Evolutionary conservation across 2,329 filamentous ascomycete species (phyloP), one percentile per base, ranked within the genome.

Genomic region (Colletotrichum sp.): DNA sequence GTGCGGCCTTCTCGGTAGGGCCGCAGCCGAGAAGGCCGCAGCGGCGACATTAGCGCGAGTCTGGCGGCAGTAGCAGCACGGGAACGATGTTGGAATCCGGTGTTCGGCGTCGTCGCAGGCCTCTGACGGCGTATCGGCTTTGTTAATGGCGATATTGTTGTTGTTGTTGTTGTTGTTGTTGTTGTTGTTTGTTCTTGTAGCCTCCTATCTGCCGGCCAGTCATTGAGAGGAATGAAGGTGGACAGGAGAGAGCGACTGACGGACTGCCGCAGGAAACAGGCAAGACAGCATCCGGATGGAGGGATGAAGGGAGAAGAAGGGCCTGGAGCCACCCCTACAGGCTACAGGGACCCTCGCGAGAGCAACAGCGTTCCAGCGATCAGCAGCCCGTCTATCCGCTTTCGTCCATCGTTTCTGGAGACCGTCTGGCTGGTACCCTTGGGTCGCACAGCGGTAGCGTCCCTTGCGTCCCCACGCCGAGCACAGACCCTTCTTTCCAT

Each of bases 381-480:
- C 68, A 68, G 71, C 73, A 60, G 28, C 64, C 60, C 69, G 57
- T 59, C 66, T 69, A 66, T 71, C 73, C 72, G 71, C 72, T 75
- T 78, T 72, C 72, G 69, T 74, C 57, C 44, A 74, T 76, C 32
- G 59, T 27, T 72, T 66, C 72, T 74, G 59, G 74, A 75, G 76
- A 63, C 79, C 80, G 78, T 76, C 76, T 77, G 68, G 74, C 73
- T 73, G 80, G 79, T 77, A 80, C 79, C 73, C 76, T 80, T 77
- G 76, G 64, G 77, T 78, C 76, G 72, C 71, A 76, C 71, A 55
- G 68, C 78, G 52, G 75, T 78, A 77, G 74, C 63, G 77, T 74
- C 76, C 67, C 79, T 25, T 60, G 68, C 63, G 75, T 77, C 77
- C 64, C 79, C 79, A 80, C 78, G 76, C 60, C 22, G 57, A 28